Evolutionary conservation across 2,329 filamentous ascomycete species (phyloP), one percentile per base, ranked within the genome.

Genomic region (Rhinocladiella similis): DNA sequence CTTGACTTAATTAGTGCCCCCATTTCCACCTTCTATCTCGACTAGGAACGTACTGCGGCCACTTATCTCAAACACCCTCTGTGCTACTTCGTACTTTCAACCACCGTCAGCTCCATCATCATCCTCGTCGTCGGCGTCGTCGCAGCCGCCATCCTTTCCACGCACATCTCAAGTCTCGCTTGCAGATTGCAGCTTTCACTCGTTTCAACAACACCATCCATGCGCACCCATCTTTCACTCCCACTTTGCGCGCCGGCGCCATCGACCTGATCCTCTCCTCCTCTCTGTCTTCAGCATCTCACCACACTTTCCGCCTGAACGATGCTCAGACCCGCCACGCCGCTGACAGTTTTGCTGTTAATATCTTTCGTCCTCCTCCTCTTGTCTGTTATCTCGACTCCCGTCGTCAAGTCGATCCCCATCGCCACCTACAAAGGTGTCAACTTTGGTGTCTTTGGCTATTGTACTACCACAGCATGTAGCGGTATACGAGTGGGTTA

Each of bases 381-480:
- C 46, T 80, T 99, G 38, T 90, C 91, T 46, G 90, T 92, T 38
- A 77, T 99, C n/a, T 96, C 93, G 1, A 92, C 91, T 0, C 94
- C 94, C 16, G 85, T 99, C 65, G 88, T 97, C 70, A 86, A 88
- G 69, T 82, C 80, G 22, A 95, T 99, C 46, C 90, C 91, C 9
- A 80, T 99, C 41, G 92, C 89, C 36, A 86, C 84, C 50, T 93
- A 86, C 69, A 76, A 86, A 41, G 86, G 87, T 66, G 84, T 90
- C 65, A 86, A 86, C 64, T 97, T 95, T 78, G 94, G 94, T 47
- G 92, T 97, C 47, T 93, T 97, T 77, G 94, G 94, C 22, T 96
- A 85, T 68, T 99, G 94, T 74, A 80, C 84, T 63, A 77, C 75
- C 38, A 72, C 70, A 60, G 68, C 74, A 56, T 97, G 94, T 73